Conservation (phyloP, 2,329 filamentous ascomycete genomes). For the Arthrobotrys conoides region DNA sequence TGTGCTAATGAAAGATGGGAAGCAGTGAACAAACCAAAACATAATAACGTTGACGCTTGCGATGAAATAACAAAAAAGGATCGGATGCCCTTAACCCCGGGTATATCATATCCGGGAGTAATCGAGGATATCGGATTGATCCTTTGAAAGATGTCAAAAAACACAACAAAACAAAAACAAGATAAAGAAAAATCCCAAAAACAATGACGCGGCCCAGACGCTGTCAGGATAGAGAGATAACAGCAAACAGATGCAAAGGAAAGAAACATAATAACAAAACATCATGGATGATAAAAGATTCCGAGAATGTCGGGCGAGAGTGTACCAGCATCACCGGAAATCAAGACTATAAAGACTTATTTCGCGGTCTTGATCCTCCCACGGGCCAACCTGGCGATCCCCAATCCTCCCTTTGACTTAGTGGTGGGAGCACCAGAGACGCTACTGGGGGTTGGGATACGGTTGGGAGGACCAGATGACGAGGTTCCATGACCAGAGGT, state of each 20-base stretch:
- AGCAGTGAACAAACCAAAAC: background rate
- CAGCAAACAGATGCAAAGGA: background rate
- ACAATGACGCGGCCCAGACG: constrained; percentile 16
- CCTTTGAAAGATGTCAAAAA: background rate
- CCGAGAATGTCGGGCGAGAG: background rate
- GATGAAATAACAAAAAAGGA: background rate
- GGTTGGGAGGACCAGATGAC: constrained; percentile 43
- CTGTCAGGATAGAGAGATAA: background rate
- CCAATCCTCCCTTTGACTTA: constrained; percentile 52
- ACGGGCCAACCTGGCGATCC: constrained; percentile 43
- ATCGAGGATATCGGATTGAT: background rate
- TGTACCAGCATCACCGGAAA: background rate
- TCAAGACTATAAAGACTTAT: constrained; percentile 6
- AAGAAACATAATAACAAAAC: background rate
- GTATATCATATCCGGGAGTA: background rate
- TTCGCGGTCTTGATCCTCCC: constrained; percentile 52
- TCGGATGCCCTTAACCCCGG: background rate
- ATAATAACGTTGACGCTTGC: constrained; percentile 1
- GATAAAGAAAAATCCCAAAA: background rate
- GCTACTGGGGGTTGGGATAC: constrained; percentile 58
- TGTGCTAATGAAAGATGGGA: constrained; percentile 12
- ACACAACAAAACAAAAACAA: background rate
- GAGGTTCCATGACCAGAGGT: constrained; percentile 19
- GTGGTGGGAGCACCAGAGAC: constrained; percentile 33
- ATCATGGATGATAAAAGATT: background rate